Evolutionary conservation across 2,329 filamentous ascomycete genomes (phyloP).

Genomic region (Pseudogymnoascus sp.): DNA sequence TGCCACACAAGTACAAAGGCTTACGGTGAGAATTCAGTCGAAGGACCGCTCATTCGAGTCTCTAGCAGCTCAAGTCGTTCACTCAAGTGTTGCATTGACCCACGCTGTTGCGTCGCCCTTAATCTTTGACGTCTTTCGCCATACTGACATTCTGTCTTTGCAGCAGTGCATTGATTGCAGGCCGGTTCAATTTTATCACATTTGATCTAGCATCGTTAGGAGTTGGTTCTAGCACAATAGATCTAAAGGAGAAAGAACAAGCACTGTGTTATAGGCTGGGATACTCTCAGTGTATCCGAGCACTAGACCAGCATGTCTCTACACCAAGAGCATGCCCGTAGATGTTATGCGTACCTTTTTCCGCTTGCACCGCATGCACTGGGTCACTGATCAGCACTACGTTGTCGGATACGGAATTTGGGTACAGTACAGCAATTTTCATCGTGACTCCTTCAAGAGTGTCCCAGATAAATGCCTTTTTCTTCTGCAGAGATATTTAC

Average conservation of each 20-base stretch:
- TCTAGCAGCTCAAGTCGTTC: conserved; percentile 2
- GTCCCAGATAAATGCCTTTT: not conserved
- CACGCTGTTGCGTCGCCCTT: not conserved
- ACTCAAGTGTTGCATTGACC: not conserved
- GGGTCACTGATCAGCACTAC: not conserved
- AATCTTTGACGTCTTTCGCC: not conserved
- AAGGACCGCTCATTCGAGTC: not conserved
- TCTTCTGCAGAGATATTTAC: not conserved
- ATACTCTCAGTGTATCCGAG: not conserved
- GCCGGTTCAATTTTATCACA: not conserved
- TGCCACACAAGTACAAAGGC: not conserved
- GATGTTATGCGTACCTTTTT: not conserved
- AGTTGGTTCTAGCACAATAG: not conserved
- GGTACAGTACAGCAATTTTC: not conserved
- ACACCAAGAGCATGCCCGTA: not conserved
- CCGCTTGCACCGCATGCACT: not conserved
- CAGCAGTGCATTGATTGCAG: not conserved
- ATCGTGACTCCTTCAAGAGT: not conserved
- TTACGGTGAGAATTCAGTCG: not conserved
- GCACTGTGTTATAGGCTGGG: not conserved
- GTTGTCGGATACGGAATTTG: not conserved
- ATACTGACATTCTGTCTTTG: conserved; percentile 1
- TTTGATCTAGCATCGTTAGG: not conserved
- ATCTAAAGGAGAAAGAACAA: not conserved
- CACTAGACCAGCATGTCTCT: not conserved